These are phyloP conservation scores for Echinosophora koreensis DNA, from an alignment of 306 rosid species.

Conservation along the genomic window DNA sequence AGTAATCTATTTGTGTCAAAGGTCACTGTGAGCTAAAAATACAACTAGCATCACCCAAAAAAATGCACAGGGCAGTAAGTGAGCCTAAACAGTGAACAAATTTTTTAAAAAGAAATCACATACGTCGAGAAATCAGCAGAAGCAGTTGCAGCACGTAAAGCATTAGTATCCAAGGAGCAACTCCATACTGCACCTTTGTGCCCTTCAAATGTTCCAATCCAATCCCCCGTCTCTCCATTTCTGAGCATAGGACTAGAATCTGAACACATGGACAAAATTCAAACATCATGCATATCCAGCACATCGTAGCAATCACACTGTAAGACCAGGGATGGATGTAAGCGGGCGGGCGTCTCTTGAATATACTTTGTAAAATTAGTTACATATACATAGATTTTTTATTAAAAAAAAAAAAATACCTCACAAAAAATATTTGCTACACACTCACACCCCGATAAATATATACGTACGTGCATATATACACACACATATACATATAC, in stretches of 20 bases:
- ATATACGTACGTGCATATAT: too few relatives aligned
- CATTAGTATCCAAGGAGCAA: slow-evolving; percentile 95
- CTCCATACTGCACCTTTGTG: slow-evolving; percentile 99
- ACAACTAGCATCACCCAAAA: slow-evolving; percentile 4
- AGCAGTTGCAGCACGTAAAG: slow-evolving; percentile 95
- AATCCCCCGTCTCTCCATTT: slow-evolving; percentile 98
- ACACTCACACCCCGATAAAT: too few relatives aligned
- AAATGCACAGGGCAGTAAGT: not conserved
- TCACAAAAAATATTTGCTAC: too few relatives aligned
- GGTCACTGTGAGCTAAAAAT: not conserved
- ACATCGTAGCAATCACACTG: not conserved
- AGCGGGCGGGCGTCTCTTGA: too few relatives aligned
- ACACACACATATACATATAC: too few relatives aligned
- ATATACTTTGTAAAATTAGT: too few relatives aligned
- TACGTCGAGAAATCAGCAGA: slow-evolving; percentile 98
- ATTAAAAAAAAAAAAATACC: too few relatives aligned
- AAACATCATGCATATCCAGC: not conserved
- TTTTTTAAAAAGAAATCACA: slow-evolving; percentile 30
- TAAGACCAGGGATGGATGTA: too few relatives aligned
- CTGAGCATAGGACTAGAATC: slow-evolving; percentile 98
- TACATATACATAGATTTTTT: too few relatives aligned
- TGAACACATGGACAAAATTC: slow-evolving; percentile 38
- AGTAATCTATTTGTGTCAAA: not conserved
- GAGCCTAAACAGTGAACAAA: not conserved
- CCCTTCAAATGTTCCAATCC: slow-evolving; percentile 99